Base-by-base conservation (phyloP, 2,329 filamentous ascomycete species). In the Akanthomyces lecanii region DNA sequence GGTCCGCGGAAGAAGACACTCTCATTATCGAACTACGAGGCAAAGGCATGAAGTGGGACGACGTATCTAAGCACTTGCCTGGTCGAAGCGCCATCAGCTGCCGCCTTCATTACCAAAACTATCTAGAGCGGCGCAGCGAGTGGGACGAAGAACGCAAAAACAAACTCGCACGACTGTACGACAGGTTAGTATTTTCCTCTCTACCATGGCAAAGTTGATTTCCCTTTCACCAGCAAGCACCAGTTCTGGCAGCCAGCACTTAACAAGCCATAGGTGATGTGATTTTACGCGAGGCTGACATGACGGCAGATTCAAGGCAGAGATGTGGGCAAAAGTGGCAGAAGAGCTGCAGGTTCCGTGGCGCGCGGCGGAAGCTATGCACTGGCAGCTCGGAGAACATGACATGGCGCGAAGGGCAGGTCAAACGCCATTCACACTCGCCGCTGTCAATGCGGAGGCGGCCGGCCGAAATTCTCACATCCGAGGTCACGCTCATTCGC, bases 131-230 rank as follows among this genome's bases (percentile, higher is more conserved):
- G 71, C 85, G 92, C 63, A 92, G 91, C 70, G 92, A 96, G 73
- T 98, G 94, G 93, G 92, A 97, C 71, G 95, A 98, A 72, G 94
- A 98, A 75, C 90, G 92, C 74, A 98, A 97, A 79, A 96, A 97
- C 78, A 97, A 96, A 79, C 87, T 98, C 57, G 94, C 94, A 44
- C 85, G 93, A 70, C 83, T 98, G 50, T 98, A 98, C 75, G 93
- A 97, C 79, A 91, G 95, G 94, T 97, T 84, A 70, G 84, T 78
- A 63, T 2, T 47, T 61, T 61, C 58, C 42, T 47, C 59, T 58
- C 53, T 40, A 18, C 42, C 8, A 16, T 54, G 12, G 5, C 25
- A 45, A 30, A 11, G 7, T n/a, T 11, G 25, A 10, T 30, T 36
- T 36, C 33, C 33, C 47, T 33, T 30, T n/a, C 55, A 50, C 68